phyloP scores from a whole-genome alignment of 2,329 filamentous ascomycete genomes.

The Ascochyta clinopodiicola region DNA sequence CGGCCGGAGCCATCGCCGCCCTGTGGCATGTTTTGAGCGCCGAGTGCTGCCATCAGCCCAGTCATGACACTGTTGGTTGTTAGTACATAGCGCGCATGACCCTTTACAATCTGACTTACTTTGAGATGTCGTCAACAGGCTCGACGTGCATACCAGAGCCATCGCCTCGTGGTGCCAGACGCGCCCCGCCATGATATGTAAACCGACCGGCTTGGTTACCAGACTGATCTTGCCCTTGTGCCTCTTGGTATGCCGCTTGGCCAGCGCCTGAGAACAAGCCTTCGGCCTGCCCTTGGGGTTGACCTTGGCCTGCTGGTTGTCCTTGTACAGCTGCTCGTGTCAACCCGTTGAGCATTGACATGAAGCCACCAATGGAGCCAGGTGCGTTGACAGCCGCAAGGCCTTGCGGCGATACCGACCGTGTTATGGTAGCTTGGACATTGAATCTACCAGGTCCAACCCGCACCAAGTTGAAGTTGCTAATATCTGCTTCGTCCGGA shows the following conservation, averaged over 20 bases:
- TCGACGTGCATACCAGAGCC: conserved; percentile 56
- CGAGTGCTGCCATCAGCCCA: conserved; percentile 44
- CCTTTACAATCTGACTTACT: conserved; percentile 46
- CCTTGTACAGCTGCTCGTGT: conserved; percentile 42
- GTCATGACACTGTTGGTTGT: conserved; percentile 38
- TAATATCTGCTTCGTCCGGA: conserved; percentile 58
- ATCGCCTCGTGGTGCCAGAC: conserved; percentile 60
- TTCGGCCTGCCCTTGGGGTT: conserved; percentile 26
- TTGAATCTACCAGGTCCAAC: conserved; percentile 45
- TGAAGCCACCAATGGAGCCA: conserved; percentile 50
- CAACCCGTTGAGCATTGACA: conserved; percentile 56
- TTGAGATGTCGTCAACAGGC: conserved; percentile 54
- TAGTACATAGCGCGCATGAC: conserved; percentile 26
- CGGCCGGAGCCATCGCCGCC: conserved; percentile 13
- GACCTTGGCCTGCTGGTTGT: conserved; percentile 16
- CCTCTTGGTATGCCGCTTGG: conserved; percentile 24
- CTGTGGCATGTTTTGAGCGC: conserved; percentile 25
- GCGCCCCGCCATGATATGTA: conserved; percentile 42
- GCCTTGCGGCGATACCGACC: conserved; percentile 35
- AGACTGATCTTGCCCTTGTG: conserved; percentile 20
- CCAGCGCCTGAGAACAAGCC: conserved; percentile 21
- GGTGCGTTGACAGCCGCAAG: conserved; percentile 29
- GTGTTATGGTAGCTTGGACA: conserved; percentile 44
- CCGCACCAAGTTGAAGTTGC: conserved; percentile 53
- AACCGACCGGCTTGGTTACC: conserved; percentile 33